A percentile compares a stretch with the other conserved stretches of the same genome.
These are phyloP conservation scores for Yarrowia yakushimensis DNA, from an alignment of 805 yeast genomes.

Conservation along the genomic window DNA sequence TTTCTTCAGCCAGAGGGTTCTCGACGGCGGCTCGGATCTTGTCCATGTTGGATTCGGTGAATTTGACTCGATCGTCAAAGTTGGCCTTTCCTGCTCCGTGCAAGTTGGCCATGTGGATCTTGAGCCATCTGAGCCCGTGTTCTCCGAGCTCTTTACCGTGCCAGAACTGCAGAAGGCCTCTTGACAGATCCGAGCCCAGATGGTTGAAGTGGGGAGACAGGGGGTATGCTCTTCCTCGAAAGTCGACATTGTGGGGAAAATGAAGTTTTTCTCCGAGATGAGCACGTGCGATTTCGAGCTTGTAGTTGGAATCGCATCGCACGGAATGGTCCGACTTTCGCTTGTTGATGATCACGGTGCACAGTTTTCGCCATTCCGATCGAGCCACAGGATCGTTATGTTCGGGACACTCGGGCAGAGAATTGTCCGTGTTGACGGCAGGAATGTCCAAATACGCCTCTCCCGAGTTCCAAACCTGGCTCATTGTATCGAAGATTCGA, in stretches of 20 bases:
- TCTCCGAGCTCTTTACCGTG: constrained; percentile 53
- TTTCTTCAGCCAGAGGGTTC: constrained; percentile 44
- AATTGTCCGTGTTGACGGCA: constrained; percentile 44
- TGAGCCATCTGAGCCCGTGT: constrained; percentile 55
- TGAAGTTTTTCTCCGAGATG: constrained; percentile 62
- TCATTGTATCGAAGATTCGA: constrained; percentile 61
- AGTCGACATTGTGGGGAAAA: constrained; percentile 63
- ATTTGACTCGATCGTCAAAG: constrained; percentile 49
- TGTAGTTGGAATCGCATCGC: constrained; percentile 91
- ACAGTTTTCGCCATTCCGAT: constrained; percentile 62
- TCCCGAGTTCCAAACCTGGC: constrained; percentile 85
- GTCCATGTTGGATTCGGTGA: constrained; percentile 48
- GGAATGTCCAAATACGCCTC: constrained; percentile 65
- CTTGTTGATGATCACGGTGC: constrained; percentile 55
- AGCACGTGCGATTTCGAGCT: constrained; percentile 91
- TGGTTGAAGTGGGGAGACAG: constrained; percentile 61
- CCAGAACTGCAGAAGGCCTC: constrained; percentile 59
- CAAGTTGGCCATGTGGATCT: constrained; percentile 58
- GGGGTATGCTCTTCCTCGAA: constrained; percentile 65
- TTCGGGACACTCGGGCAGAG: constrained; percentile 49
- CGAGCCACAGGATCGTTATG: constrained; percentile 70
- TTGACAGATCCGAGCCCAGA: constrained; percentile 57
- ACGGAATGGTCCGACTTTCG: constrained; percentile 72
- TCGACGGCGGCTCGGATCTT: constrained; percentile 46
- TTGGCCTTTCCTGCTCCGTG: constrained; percentile 56